phyloP scores from a whole-genome alignment of 164 flowering plant genomes.

The Protea cynaroides region DNA sequence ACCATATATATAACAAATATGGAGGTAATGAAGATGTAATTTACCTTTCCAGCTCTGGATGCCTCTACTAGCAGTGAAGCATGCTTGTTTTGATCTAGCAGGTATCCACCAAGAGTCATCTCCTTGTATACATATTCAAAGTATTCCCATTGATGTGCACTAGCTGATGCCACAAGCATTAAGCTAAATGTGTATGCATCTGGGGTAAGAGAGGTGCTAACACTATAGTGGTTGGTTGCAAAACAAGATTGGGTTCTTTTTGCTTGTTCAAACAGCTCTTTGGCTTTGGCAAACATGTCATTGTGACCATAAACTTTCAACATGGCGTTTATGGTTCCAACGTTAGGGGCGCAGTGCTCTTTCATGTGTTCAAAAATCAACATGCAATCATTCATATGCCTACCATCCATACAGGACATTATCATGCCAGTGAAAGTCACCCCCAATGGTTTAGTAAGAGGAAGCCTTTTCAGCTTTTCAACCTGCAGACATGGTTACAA shows the following conservation, averaged over 20 bases:
- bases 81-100: slow-evolving; percentile 64
- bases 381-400: slow-evolving; percentile 62
- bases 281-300: slow-evolving; percentile 82
- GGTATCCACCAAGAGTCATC: slow-evolving; percentile 68
- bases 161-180: slow-evolving; percentile 81
- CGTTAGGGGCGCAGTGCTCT: slow-evolving; percentile 49
- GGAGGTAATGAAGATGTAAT: neutral
- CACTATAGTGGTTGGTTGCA: slow-evolving; percentile 2
- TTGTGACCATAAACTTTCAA: slow-evolving; percentile 66
- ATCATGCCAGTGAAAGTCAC: slow-evolving; percentile 93
- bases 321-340: slow-evolving; percentile 84
- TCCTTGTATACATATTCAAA: slow-evolving; percentile 88
- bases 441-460: slow-evolving; percentile 52
- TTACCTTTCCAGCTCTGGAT: slow-evolving; percentile 88
- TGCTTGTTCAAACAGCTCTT: slow-evolving; percentile 65
- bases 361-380: slow-evolving; percentile 63
- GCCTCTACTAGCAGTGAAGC: slow-evolving; percentile 64
- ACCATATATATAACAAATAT: neutral
- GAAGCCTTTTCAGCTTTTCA: slow-evolving; percentile 59
- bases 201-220: slow-evolving; percentile 23
- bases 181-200: slow-evolving; percentile 59
- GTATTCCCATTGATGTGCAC: slow-evolving; percentile 89
- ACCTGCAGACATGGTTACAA: slow-evolving; percentile 44
- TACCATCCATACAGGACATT: slow-evolving; percentile 69
- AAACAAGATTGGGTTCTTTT: slow-evolving; percentile 18